These are phyloP conservation scores for Garcia nutans DNA, from an alignment of 345 rosid genomes.

Conservation along the genomic window DNA sequence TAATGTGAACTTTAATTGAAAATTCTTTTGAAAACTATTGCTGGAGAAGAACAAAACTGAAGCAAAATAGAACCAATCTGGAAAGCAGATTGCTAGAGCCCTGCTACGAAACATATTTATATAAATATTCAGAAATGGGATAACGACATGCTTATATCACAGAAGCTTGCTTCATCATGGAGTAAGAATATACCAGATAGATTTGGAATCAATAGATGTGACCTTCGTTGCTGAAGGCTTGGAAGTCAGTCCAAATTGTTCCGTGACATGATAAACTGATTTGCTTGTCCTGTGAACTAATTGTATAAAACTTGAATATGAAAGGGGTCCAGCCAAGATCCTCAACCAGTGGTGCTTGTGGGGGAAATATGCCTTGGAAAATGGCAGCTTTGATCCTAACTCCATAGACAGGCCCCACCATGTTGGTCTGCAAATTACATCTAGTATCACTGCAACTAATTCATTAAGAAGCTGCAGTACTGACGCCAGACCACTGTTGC, in stretches of 20 bases:
- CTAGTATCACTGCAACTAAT: conserved; percentile 49
- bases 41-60: conserved; percentile 51
- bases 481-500: conserved; percentile 60
- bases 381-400: conserved; percentile 55
- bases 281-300: conserved; percentile 42
- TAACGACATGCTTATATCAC: neutral
- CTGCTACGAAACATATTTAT: conserved; percentile 40
- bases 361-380: conserved; percentile 68
- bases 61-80: conserved; percentile 79
- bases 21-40: conserved; percentile 24
- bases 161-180: conserved; percentile 1
- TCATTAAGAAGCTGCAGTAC: conserved; percentile 54
- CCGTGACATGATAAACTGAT: conserved; percentile 16
- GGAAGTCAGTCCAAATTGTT: conserved; percentile 21
- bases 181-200: conserved; percentile 53
- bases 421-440: conserved; percentile 58
- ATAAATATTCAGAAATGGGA: neutral
- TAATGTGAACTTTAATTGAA: conserved; percentile 22
- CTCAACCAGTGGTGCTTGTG: conserved; percentile 37
- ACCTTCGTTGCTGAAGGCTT: conserved; percentile 29
- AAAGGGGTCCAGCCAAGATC: conserved; percentile 53
- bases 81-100: conserved; percentile 79
- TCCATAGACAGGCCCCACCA: conserved; percentile 67
- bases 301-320: conserved; percentile 34
- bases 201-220: conserved; percentile 46